Evolutionary conservation across 345 rosid genomes (phyloP), one percentile per base, ranked within the genome.

Genomic region (Camelina neglecta): DNA sequence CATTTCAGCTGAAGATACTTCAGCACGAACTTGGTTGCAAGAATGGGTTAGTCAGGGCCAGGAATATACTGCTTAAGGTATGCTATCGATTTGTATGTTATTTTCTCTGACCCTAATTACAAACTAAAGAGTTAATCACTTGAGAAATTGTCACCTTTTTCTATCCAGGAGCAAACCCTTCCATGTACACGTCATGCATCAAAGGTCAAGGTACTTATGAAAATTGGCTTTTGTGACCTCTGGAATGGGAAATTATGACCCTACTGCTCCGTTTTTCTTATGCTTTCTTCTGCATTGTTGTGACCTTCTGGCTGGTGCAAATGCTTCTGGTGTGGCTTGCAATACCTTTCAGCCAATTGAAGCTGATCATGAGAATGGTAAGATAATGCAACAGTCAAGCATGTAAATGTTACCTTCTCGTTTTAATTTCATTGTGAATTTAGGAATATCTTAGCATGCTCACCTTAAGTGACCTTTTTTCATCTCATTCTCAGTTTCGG

Each of bases 1-100:
- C 51, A n/a, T 69, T 82, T 71, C 83, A 91, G 94, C 82, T 89
- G 26, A 84, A 77, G 79, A 63, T 74, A 63, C 89, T 86, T 80
- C 84, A 83, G 23, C 97, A 91, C 79, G 93, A 91, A 75, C 86
- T 91, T 74, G 87, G 88, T 58, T 89, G 93, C 80, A 86, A 80
- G 79, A 84, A 81, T 55, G 83, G 81, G 60, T 41, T 88, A 80
- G 81, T 82, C 73, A 66, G 69, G 65, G 86, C 82, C 36, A 80
- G 63, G 71, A 75, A 72, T 61, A 16, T 13, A 24, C 65, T 12
- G 64, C 81, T 59, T 44, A 61, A 67, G 65, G 73, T 72, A n/a
- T 57, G 73, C 8, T 65, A 62, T 72, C 12, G 9, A 39, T 64
- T 65, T 50, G 33, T 49, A 36, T 48, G 15, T 16, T 2, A 53